phyloP scores from a whole-genome alignment of 352 stramenopile genomes.

The Phytophthora podocarpi region DNA sequence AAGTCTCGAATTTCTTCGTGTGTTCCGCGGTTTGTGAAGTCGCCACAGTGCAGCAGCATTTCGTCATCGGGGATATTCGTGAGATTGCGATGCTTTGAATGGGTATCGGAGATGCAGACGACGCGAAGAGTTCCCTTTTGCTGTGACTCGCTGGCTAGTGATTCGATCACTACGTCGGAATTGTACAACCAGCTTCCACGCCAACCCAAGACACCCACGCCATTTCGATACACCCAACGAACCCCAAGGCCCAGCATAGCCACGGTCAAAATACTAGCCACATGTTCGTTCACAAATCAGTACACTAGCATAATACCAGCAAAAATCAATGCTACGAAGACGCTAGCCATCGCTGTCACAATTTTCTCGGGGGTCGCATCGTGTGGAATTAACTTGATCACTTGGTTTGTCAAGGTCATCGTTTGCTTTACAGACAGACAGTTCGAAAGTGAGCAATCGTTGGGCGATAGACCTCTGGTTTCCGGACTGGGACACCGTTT shows the following conservation, averaged over 20 bases:
- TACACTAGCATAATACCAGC: slow-evolving; percentile 14
- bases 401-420: slow-evolving; percentile 29
- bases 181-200: slow-evolving; percentile 48
- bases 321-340: slow-evolving; percentile 19
- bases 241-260: slow-evolving; percentile 25
- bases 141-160: slow-evolving; percentile 46
- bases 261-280: slow-evolving; percentile 13
- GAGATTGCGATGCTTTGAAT: slow-evolving; percentile 73
- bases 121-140: slow-evolving; percentile 64
- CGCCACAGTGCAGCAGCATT: slow-evolving; percentile 90
- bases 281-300: too few relatives aligned
- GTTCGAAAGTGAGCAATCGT: too few relatives aligned
- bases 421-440: too few relatives aligned
- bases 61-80: slow-evolving; percentile 63
- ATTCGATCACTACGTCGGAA: slow-evolving; percentile 26
- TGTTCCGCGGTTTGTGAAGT: slow-evolving; percentile 87
- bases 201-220: slow-evolving; percentile 63
- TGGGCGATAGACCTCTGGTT: too few relatives aligned
- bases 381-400: slow-evolving; percentile 46
- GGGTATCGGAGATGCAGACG: slow-evolving; percentile 86
- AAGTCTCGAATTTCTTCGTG: slow-evolving; percentile 78
- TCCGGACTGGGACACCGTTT: too few relatives aligned
- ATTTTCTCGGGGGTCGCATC: slow-evolving; percentile 45
- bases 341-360: not conserved
- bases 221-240: slow-evolving; percentile 72